A percentile compares a stretch with the other conserved stretches of the same genome.
Conservation (phyloP, 768 basidiomycete genomes). For the Galerina sulciceps region DNA sequence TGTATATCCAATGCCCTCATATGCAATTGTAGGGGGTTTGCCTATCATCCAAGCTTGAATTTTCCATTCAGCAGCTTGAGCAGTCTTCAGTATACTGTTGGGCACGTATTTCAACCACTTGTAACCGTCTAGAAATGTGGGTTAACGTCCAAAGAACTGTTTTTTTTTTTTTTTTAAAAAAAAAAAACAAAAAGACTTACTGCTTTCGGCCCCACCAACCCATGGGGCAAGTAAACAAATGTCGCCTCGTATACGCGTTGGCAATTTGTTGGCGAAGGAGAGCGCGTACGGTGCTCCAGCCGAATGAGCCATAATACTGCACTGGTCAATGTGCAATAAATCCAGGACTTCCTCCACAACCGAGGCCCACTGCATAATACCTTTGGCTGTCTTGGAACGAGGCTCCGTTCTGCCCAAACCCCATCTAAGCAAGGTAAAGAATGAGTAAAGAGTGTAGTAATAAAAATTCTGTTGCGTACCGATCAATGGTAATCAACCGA, state of each 20-base stretch:
- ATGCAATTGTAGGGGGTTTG: slow-evolving; percentile 86
- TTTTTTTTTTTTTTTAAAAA: no score
- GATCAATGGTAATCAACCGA: slow-evolving; percentile 91
- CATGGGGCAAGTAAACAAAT: slow-evolving; percentile 93
- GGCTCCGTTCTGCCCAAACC: slow-evolving; percentile 88
- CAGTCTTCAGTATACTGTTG: slow-evolving; percentile 89
- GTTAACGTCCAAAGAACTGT: slow-evolving; percentile 7
- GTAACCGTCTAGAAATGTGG: slow-evolving; percentile 65
- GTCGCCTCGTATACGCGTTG: slow-evolving; percentile 79
- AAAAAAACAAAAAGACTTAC: slow-evolving; percentile 48
- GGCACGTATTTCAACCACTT: slow-evolving; percentile 98
- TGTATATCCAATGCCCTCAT: slow-evolving; percentile 85
- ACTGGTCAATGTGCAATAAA: slow-evolving; percentile 72
- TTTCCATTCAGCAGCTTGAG: slow-evolving; percentile 97
- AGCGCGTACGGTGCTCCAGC: slow-evolving; percentile 95
- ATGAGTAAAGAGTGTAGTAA: slow-evolving; percentile 9
- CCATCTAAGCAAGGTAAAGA: slow-evolving; percentile 59
- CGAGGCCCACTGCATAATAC: slow-evolving; percentile 88
- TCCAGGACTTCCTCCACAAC: slow-evolving; percentile 93
- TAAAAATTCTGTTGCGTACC: slow-evolving; percentile 47
- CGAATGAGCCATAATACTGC: slow-evolving; percentile 93
- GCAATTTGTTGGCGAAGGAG: slow-evolving; percentile 79
- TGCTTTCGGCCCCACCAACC: slow-evolving; percentile 90
- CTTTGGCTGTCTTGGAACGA: slow-evolving; percentile 68
- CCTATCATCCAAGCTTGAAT: slow-evolving; percentile 97